Evolutionary conservation across 2,329 filamentous ascomycete species (phyloP), one percentile per base, ranked within the genome.

Genomic region (Camillea tinctor): DNA sequence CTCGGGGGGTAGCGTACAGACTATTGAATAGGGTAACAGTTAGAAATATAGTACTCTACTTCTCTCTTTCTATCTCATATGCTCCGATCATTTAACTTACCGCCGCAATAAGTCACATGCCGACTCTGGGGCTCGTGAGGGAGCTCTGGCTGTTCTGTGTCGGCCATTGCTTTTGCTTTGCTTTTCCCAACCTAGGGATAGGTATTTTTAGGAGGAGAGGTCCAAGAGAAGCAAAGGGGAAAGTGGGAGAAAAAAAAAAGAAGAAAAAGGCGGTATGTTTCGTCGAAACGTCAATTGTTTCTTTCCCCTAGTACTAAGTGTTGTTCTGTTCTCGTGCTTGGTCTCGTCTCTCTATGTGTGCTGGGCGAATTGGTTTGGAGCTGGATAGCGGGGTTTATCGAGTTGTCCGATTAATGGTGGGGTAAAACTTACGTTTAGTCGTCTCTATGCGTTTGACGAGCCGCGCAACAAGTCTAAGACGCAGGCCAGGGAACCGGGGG

Each of bases 1-100:
- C 83, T 89, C 86, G 57, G 86, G 86, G 40, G 86, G 86, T 58
- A 89, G 77, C 61, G 84, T 84, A 76, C 86, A 89, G 54, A 88
- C 86, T 89, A 59, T 22, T 20, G 36, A 30, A 44, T 55, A 21
- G 44, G 21, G 52, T 44, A 53, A 2, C 9, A 20, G 30, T 53
- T 54, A 54, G 66, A 52, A 66, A 48, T 48, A 57, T 22, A 40
- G 17, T 49, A 49, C 19, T 49, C 17, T 49, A n/a, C n/a, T 17
- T n/a, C 17, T 49, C 26, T 30, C 26, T 30, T 30, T 30, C 6
- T 7, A 7, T 30, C 36, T 44, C 13, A 17, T 44, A 2, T 11
- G 6, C 36, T 17, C 36, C 52, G 60, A 53, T 52, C 56, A 59
- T 40, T 60, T 58, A 51, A 76, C 83, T 72, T 81, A 86, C 84